phyloP scores from a whole-genome alignment of 805 yeast genomes.

The Isabelozyma heimii region DNA sequence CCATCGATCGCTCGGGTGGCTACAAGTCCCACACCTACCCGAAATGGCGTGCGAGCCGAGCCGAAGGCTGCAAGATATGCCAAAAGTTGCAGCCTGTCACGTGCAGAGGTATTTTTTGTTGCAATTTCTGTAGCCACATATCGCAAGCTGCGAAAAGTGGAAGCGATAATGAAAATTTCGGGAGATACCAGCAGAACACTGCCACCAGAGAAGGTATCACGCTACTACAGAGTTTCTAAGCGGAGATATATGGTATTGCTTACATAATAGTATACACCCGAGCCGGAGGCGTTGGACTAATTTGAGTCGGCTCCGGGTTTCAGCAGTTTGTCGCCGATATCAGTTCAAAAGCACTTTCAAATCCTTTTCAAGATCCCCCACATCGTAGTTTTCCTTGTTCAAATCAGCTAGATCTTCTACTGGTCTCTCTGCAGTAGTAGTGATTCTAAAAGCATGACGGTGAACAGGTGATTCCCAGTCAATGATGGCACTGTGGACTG shows the following conservation, averaged over 20 bases:
- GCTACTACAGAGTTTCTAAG: no score
- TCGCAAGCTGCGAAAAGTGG: background rate
- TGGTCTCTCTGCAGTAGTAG: constrained; percentile 74
- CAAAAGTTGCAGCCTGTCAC: background rate
- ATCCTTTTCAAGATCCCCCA: background rate
- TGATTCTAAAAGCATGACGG: constrained; percentile 72
- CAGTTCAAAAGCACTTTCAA: background rate
- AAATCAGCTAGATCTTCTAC: constrained; percentile 37
- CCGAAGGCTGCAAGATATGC: background rate
- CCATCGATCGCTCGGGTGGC: background rate
- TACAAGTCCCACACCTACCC: background rate
- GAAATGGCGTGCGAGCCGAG: background rate
- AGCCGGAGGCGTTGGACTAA: no score
- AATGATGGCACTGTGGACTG: constrained; percentile 65
- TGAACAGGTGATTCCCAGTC: constrained; percentile 71
- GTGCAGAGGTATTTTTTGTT: background rate
- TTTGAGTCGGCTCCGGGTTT: no score
- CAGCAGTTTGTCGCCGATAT: no score
- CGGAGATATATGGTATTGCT: no score
- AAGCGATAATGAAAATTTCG: no score
- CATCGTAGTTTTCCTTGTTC: constrained; percentile 26
- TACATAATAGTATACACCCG: no score
- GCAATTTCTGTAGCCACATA: background rate
- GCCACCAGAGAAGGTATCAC: no score
- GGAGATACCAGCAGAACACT: no score